A percentile compares a stretch with the other conserved stretches of the same genome.
phyloP scores from a whole-genome alignment of 1,139 yeast genomes.

The Geotrichum histeridarum region DNA sequence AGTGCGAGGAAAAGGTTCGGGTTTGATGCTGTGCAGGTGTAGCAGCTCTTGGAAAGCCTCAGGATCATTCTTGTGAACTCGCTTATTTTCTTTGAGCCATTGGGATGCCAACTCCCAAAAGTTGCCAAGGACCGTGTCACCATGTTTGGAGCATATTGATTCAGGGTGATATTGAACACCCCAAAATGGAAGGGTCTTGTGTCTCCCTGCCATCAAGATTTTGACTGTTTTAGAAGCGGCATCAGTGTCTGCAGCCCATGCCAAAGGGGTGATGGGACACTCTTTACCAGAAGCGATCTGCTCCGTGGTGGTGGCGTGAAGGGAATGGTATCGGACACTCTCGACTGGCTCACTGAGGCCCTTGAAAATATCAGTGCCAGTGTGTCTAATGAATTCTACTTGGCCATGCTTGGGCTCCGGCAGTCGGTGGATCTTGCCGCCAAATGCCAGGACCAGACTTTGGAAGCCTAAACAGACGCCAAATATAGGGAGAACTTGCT shows the following conservation, averaged over 20 bases:
- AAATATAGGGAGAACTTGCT: slow-evolving; percentile 56
- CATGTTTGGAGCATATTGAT: slow-evolving; percentile 74
- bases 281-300: slow-evolving; percentile 22
- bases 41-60: slow-evolving; percentile 19
- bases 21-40: slow-evolving; percentile 28
- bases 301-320: slow-evolving; percentile 46
- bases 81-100: slow-evolving; percentile 20
- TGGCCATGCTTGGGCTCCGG: slow-evolving; percentile 79
- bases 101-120: slow-evolving; percentile 54
- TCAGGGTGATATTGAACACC: slow-evolving; percentile 99
- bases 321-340: slow-evolving; percentile 86
- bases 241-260: slow-evolving; percentile 26
- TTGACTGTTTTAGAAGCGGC: slow-evolving; percentile 23
- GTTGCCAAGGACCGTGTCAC: slow-evolving; percentile 53
- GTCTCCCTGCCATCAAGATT: slow-evolving; percentile 79
- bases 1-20: slow-evolving; percentile 20
- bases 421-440: slow-evolving; percentile 52
- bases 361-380: slow-evolving; percentile 38
- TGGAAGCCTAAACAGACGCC: slow-evolving; percentile 96
- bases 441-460: slow-evolving; percentile 64
- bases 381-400: slow-evolving; percentile 49
- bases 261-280: slow-evolving; percentile 24
- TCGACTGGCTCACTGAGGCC: slow-evolving; percentile 43
- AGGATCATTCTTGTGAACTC: slow-evolving; percentile 11
- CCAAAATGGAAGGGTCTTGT: slow-evolving; percentile 58